Evolutionary conservation across 495 filamentous ascomycete genomes (phyloP).

Genomic region (Lindgomyces ingoldianus): DNA sequence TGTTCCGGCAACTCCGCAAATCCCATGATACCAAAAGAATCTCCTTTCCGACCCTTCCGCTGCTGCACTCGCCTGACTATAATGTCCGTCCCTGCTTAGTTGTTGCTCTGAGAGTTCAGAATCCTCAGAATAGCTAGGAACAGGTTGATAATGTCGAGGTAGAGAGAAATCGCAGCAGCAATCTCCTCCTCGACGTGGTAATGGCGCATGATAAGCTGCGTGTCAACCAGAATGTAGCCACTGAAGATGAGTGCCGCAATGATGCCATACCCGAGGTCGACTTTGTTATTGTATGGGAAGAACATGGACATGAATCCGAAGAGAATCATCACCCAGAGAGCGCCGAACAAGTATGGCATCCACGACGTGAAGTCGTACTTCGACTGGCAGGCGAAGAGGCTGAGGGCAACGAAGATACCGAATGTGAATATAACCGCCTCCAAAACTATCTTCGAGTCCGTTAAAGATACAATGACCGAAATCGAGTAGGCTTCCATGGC

Average conservation of each 20-base stretch:
- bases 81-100: constrained; percentile 49
- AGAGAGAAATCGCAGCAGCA: constrained; percentile 90
- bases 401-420: constrained; percentile 90
- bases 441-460: constrained; percentile 75
- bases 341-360: constrained; percentile 94
- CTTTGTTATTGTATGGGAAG: constrained; percentile 73
- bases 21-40: no score
- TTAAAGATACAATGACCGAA: constrained; percentile 87
- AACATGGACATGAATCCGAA: constrained; percentile 90
- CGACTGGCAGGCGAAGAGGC: constrained; percentile 92
- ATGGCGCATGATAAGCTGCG: constrained; percentile 89
- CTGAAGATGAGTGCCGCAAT: constrained; percentile 84
- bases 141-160: constrained; percentile 94
- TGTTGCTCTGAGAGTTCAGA: constrained; percentile 83
- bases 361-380: constrained; percentile 97
- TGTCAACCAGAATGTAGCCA: constrained; percentile 93
- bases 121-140: constrained; percentile 92
- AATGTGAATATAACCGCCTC: constrained; percentile 88
- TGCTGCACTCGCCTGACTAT: background rate
- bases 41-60: no score
- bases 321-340: constrained; percentile 82
- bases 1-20: no score
- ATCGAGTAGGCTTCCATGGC: constrained; percentile 90
- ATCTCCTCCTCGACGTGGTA: constrained; percentile 99
- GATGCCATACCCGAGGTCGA: constrained; percentile 82